Evolutionary conservation across 257 asterid genomes (phyloP).

Genomic region (Echium plantagineum): DNA sequence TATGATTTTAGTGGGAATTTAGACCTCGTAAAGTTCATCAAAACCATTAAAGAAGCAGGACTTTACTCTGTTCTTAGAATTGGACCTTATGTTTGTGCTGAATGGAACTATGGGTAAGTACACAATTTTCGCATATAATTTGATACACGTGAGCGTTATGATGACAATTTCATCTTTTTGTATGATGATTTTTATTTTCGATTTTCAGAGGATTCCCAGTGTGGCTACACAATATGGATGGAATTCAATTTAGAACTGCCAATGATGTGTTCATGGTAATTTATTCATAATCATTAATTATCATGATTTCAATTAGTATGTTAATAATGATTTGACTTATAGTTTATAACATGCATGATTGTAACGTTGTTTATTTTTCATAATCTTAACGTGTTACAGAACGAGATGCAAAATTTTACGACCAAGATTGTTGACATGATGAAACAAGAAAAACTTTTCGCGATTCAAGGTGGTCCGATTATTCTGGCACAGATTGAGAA

Average conservation of each 20-base stretch:
- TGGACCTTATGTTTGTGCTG: slow-evolving; percentile 86
- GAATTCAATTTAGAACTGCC: slow-evolving; percentile 42
- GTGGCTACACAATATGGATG: slow-evolving; percentile 61
- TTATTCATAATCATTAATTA: too few relatives aligned
- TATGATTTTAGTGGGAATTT: slow-evolving; percentile 56
- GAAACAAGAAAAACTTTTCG: slow-evolving; percentile 58
- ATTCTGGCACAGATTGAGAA: slow-evolving; percentile 76
- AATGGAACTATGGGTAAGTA: slow-evolving; percentile 72
- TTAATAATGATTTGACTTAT: neutral
- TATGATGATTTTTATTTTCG: neutral
- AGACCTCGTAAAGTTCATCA: slow-evolving; percentile 53
- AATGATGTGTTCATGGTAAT: slow-evolving; percentile 50
- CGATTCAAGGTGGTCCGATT: slow-evolving; percentile 88
- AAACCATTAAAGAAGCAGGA: slow-evolving; percentile 44
- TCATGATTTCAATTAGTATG: too few relatives aligned
- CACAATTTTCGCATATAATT: too few relatives aligned
- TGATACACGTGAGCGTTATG: too few relatives aligned
- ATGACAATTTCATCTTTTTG: too few relatives aligned
- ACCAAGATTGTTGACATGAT: slow-evolving; percentile 52
- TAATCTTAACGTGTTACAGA: slow-evolving; percentile 16
- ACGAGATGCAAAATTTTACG: slow-evolving; percentile 68
- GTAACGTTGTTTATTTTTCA: neutral
- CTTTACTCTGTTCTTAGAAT: slow-evolving; percentile 59
- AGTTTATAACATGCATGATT: too few relatives aligned
- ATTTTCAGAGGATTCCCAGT: slow-evolving; percentile 58